A percentile compares a stretch with the other conserved stretches of the same genome.
Evolutionary conservation across 352 stramenopile species (phyloP).

Genomic region (Phytophthora tentaculata): DNA sequence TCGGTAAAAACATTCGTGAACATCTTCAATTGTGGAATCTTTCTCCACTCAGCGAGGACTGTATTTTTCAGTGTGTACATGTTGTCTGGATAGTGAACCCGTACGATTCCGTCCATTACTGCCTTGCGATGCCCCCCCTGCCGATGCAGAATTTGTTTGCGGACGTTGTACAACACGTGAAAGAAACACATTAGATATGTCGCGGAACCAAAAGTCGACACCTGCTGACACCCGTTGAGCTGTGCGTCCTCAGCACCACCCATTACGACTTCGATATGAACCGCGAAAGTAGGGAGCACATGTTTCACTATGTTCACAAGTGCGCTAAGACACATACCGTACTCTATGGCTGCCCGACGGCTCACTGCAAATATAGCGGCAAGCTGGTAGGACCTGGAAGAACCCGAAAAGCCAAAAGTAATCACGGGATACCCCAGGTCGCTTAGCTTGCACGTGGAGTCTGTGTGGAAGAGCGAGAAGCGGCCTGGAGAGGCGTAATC

Average conservation of each 20-base stretch:
- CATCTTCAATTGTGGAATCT: neutral
- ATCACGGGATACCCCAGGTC: conserved; percentile 14
- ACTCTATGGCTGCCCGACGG: conserved; percentile 10
- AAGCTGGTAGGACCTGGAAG: conserved; percentile 9
- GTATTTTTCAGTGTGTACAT: conserved; percentile 2
- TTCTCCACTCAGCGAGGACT: neutral
- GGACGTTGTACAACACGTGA: neutral
- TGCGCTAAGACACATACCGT: conserved; percentile 15
- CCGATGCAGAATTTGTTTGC: neutral
- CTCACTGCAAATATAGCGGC: conserved; percentile 19
- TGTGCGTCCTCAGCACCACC: conserved; percentile 1
- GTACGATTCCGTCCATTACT: conserved; percentile 3
- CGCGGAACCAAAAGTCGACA: neutral
- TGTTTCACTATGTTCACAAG: neutral
- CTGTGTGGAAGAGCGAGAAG: conserved; percentile 7
- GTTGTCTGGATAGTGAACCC: conserved; percentile 1
- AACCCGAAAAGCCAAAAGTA: conserved; percentile 18
- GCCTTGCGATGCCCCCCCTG: neutral
- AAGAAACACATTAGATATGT: conserved; percentile 3
- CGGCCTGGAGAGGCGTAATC: neutral
- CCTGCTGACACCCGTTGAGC: conserved; percentile 1
- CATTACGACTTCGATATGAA: conserved; percentile 6
- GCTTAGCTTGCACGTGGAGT: conserved; percentile 14
- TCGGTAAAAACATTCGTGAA: conserved; percentile 2
- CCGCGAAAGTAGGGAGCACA: neutral